Base-by-base conservation (phyloP, 2,329 filamentous ascomycete genomes). In the Moelleriella libera region DNA sequence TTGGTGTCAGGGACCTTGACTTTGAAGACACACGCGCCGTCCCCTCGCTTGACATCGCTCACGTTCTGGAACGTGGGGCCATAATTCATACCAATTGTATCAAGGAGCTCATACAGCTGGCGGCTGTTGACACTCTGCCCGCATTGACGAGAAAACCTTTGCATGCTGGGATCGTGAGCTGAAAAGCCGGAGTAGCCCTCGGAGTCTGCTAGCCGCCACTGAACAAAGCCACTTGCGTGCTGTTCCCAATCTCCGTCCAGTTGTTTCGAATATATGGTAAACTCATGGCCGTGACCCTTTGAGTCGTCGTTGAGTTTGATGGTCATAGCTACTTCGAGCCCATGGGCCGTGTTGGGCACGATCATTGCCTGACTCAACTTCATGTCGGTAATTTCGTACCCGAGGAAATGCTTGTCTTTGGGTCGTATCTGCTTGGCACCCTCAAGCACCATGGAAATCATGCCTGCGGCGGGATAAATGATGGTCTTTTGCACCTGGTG, bases 21-120 rank as follows among this genome's bases (percentile, higher is more conserved):
- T 3, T 58, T 61, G 46, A 62, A 64, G 39, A 66, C 55, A 44
- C 67, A 70, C 7, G 57, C 49, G 12, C 58, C 55, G 28, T 58
- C 50, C 1, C 63, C 56, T 40, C 60, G 68, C 9, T 47, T 51
- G 11, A 65, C 46, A 8, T 63, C 52, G 2, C 63, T 54, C 31
- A 76, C 64, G 49, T 76, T 76, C 43, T 67, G 70, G 54, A 76
- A 76, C 3, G 67, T 55, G 1, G 66, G 59, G 0, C 73, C 73
- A 47, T 76, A 76, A 45, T 70, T 67, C 60, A 76, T 68, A 10
- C 74, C 74, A 1, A 74, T 64, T 8, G 67, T 64, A 47, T 75
- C 68, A 5, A 76, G 60, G 5, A 61, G 58, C 49, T 75, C 71
- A 50, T 77, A 77, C 4, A 76, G 58, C 46, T 75, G 69, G 3